Evolutionary conservation across 768 basidiomycete genomes (phyloP).

Genomic region (Mycena kentingensis): DNA sequence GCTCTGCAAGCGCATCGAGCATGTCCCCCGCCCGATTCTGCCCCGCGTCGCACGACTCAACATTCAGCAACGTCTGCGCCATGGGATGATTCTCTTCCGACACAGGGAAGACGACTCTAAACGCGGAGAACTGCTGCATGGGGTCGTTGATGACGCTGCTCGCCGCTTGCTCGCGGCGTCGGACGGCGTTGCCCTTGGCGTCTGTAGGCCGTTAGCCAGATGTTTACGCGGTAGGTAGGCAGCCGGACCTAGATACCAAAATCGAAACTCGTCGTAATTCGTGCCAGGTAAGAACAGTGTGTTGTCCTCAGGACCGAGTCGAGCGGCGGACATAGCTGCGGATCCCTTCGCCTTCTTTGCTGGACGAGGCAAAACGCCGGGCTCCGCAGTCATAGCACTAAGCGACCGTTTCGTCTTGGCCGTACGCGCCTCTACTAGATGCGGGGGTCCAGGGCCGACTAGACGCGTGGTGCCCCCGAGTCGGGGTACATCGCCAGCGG

Average conservation of each 20-base stretch:
- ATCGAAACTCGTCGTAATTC: constrained; percentile 9
- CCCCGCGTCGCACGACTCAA: background rate
- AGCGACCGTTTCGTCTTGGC: no score
- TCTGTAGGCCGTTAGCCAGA: constrained; percentile 5
- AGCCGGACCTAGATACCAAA: constrained; percentile 17
- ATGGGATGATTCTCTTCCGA: constrained; percentile 6
- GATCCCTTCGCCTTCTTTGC: no score
- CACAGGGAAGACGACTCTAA: constrained; percentile 13
- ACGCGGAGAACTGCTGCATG: background rate
- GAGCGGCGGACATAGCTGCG: no score
- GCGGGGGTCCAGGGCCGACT: no score
- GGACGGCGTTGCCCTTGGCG: constrained; percentile 4
- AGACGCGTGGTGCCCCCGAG: no score
- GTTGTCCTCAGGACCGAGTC: no score
- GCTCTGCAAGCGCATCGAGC: constrained; percentile 10
- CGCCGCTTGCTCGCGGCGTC: constrained; percentile 1
- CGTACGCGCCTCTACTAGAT: no score
- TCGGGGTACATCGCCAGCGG: no score
- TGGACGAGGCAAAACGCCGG: no score
- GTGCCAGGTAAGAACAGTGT: no score
- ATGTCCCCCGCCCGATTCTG: constrained; percentile 7
- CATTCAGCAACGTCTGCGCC: background rate
- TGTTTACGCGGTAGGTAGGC: background rate
- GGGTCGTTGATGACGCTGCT: constrained; percentile 2
- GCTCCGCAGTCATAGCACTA: no score